Evolutionary conservation across 1,284 basidiomycete genomes (phyloP).

Genomic region (Heterobasidion irregulare): DNA sequence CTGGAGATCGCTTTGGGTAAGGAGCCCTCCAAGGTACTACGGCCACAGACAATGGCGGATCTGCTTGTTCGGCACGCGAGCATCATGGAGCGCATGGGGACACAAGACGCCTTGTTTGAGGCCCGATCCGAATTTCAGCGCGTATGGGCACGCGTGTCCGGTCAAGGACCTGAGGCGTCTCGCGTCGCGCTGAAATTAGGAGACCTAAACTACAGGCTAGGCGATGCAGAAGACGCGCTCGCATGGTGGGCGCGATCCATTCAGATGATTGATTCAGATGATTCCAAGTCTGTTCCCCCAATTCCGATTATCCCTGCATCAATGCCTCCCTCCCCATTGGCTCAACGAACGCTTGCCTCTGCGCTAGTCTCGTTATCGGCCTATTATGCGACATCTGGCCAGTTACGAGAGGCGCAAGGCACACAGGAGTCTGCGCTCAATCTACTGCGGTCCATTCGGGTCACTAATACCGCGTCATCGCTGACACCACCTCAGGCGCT

Average conservation of each 20-base stretch:
- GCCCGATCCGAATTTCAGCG: slow-evolving; percentile 58
- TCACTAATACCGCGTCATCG: slow-evolving; percentile 33
- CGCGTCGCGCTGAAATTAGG: slow-evolving; percentile 59
- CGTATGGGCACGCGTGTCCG: slow-evolving; percentile 42
- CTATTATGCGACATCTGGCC: slow-evolving; percentile 56
- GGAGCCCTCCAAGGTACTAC: slow-evolving; percentile 26
- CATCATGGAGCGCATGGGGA: slow-evolving; percentile 63
- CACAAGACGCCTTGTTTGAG: slow-evolving; percentile 42
- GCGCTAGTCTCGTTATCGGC: slow-evolving; percentile 67
- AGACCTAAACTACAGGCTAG: slow-evolving; percentile 48
- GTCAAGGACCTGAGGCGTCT: slow-evolving; percentile 36
- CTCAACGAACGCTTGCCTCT: slow-evolving; percentile 60
- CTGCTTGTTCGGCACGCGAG: slow-evolving; percentile 57
- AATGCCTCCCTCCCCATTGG: slow-evolving; percentile 49
- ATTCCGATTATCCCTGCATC: slow-evolving; percentile 27
- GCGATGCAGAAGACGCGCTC: slow-evolving; percentile 43
- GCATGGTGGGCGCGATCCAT: slow-evolving; percentile 62
- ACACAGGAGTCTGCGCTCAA: slow-evolving; percentile 61
- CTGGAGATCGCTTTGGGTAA: slow-evolving; percentile 37
- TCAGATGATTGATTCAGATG: slow-evolving; percentile 27
- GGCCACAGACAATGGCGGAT: slow-evolving; percentile 46
- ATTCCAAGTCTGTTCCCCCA: slow-evolving; percentile 2
- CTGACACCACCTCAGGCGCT: slow-evolving; percentile 50
- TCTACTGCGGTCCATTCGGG: slow-evolving; percentile 57
- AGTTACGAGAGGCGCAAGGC: slow-evolving; percentile 58